Percentiles rank a stretch among this genome's conserved stretches.
These are phyloP conservation scores for Cladorrhinum sp. DNA, from an alignment of 2,329 filamentous ascomycete species.

Conservation along the genomic window DNA sequence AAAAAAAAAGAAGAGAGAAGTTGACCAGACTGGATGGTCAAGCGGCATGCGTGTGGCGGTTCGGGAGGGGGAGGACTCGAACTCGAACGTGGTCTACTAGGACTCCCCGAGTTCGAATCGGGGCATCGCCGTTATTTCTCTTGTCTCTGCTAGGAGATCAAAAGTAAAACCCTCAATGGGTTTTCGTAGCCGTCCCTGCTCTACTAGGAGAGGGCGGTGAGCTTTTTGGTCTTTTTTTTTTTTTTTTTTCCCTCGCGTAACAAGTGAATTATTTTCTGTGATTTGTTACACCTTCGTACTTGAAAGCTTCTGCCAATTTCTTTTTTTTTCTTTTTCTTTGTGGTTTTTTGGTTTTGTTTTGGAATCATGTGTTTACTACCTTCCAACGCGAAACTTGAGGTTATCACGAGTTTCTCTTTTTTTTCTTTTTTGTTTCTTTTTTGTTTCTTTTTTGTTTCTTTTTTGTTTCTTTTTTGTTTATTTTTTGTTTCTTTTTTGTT, in stretches of 20 bases:
- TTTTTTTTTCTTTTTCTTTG: no score
- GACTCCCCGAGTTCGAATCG: background rate
- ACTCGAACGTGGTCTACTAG: background rate
- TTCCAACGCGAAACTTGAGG: no score
- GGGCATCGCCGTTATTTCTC: background rate
- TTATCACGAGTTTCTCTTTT: no score
- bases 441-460: no score
- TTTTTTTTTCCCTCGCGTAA: background rate
- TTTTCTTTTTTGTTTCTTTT: no score
- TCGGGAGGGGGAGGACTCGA: background rate
- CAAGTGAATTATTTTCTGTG: background rate
- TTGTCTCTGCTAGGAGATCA: background rate
- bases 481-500: no score
- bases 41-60: background rate
- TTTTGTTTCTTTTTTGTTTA: no score
- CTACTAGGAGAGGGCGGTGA: background rate
- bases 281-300: no score
- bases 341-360: no score
- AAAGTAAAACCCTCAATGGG: background rate
- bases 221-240: conserved; percentile 1
- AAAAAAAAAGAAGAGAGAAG: background rate
- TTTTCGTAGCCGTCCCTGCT: background rate
- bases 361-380: no score
- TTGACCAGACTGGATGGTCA: background rate
- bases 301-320: no score